Evolutionary conservation across 108 stramenopile genomes (phyloP).

Genomic region (Fragilaria crotonensis): DNA sequence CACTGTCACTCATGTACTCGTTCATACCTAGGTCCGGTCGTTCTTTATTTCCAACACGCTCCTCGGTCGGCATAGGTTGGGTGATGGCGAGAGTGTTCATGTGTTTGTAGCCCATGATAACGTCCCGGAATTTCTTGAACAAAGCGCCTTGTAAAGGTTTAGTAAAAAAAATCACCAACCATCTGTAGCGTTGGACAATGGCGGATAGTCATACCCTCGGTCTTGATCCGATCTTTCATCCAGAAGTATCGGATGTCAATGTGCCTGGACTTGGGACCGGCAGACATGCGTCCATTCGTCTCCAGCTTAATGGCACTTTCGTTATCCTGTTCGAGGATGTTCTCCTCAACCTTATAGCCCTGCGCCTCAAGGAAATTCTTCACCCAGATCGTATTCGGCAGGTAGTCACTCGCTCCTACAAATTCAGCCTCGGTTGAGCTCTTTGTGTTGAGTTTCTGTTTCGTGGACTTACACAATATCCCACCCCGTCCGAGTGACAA

Average conservation of each 20-base stretch:
- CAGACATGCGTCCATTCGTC: conserved; percentile 27
- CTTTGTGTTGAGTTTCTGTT: no score
- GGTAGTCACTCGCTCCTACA: no score
- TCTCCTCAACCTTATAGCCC: conserved; percentile 22
- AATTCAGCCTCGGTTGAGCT: no score
- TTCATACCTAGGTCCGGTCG: no score
- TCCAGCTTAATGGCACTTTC: conserved; percentile 34
- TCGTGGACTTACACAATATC: no score
- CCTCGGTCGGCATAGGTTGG: no score
- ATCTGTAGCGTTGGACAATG: conserved; percentile 32
- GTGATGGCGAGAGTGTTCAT: neutral
- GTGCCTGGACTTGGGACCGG: conserved; percentile 18
- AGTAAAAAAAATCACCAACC: conserved; percentile 39
- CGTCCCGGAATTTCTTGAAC: conserved; percentile 22
- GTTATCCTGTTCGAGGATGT: conserved; percentile 36
- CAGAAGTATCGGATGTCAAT: conserved; percentile 38
- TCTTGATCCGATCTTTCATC: conserved; percentile 10
- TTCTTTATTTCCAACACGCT: no score
- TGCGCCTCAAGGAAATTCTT: conserved; percentile 33
- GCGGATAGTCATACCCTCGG: neutral
- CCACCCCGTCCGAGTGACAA: no score
- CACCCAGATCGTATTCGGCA: no score
- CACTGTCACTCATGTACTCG: no score
- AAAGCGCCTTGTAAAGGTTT: conserved; percentile 27
- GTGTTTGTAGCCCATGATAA: conserved; percentile 12